Evolutionary conservation across 1,139 yeast genomes (phyloP).

Genomic region (Debaryomyces udenii): DNA sequence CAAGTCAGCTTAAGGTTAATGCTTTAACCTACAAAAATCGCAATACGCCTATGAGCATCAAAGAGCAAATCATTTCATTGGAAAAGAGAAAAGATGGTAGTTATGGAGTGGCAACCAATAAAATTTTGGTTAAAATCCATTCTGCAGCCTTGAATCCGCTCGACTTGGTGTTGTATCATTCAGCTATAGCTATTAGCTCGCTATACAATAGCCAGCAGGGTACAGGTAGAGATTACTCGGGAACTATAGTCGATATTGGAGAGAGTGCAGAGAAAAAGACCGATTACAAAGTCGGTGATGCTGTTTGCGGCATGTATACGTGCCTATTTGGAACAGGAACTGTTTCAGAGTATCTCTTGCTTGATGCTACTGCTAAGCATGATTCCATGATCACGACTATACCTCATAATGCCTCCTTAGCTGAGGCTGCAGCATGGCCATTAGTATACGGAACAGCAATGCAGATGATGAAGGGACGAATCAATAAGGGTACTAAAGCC

Average conservation of each 20-base stretch:
- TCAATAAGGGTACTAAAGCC: slow-evolving; percentile 12
- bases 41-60: slow-evolving; percentile 16
- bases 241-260: slow-evolving; percentile 65
- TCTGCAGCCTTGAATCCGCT: slow-evolving; percentile 70
- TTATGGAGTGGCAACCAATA: slow-evolving; percentile 39
- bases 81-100: slow-evolving; percentile 34
- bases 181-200: slow-evolving; percentile 33
- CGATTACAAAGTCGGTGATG: slow-evolving; percentile 59
- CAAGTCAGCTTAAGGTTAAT: slow-evolving; percentile 17
- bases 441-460: slow-evolving; percentile 61
- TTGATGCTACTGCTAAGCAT: slow-evolving; percentile 29
- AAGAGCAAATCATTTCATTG: slow-evolving; percentile 18
- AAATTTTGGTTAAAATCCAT: slow-evolving; percentile 59
- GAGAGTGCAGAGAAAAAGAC: slow-evolving; percentile 29
- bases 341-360: slow-evolving; percentile 41
- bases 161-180: slow-evolving; percentile 52
- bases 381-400: slow-evolving; percentile 41
- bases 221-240: slow-evolving; percentile 71
- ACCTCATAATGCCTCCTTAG: slow-evolving; percentile 51
- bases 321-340: slow-evolving; percentile 54
- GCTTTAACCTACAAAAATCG: slow-evolving; percentile 22
- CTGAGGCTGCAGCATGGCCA: slow-evolving; percentile 63
- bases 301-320: slow-evolving; percentile 59
- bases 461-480: slow-evolving; percentile 35
- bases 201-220: slow-evolving; percentile 45